These are phyloP conservation scores for Teratosphaeria gauchensis DNA, from an alignment of 2,329 filamentous ascomycete genomes.

Conservation along the genomic window DNA sequence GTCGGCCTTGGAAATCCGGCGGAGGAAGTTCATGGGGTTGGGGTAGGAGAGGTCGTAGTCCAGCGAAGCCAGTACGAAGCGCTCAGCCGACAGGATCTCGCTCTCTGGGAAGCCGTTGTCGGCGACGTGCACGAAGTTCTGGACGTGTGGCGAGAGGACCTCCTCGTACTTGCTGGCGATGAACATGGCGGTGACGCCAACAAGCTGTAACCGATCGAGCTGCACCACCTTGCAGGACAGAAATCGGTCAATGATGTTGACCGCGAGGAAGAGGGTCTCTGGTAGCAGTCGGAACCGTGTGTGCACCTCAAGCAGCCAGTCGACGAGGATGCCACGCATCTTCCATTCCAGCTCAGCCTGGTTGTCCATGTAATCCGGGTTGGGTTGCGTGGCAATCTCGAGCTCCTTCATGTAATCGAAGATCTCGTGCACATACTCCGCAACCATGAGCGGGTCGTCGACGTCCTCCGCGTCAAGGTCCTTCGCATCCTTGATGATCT, in stretches of 20 bases:
- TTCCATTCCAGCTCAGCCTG: slow-evolving; percentile 97
- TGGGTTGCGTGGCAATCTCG: slow-evolving; percentile 71
- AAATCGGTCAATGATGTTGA: slow-evolving; percentile 98
- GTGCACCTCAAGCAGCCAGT: slow-evolving; percentile 98
- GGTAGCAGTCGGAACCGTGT: slow-evolving; percentile 91
- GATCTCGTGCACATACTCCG: slow-evolving; percentile 93
- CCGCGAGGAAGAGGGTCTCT: slow-evolving; percentile 89
- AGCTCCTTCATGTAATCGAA: slow-evolving; percentile 90
- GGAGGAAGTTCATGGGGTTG: slow-evolving; percentile 99
- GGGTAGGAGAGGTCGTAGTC: slow-evolving; percentile 98
- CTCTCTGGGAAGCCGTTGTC: slow-evolving; percentile 93
- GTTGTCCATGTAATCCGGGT: slow-evolving; percentile 89
- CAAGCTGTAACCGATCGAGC: slow-evolving; percentile 88
- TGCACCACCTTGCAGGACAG: slow-evolving; percentile 91
- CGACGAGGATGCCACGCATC: slow-evolving; percentile 91
- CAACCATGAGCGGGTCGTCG: slow-evolving; percentile 94
- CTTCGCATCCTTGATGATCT: slow-evolving; percentile 38
- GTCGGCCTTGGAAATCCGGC: slow-evolving; percentile 96
- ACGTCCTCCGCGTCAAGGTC: slow-evolving; percentile 77
- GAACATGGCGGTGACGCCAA: slow-evolving; percentile 98
- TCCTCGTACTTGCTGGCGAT: slow-evolving; percentile 99
- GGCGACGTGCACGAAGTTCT: slow-evolving; percentile 93
- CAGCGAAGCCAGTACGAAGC: slow-evolving; percentile 80
- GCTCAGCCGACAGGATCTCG: slow-evolving; percentile 94
- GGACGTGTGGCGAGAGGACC: slow-evolving; percentile 89